Conservation (phyloP, 1,139 yeast species). For the Protomyces pachydermus region DNA sequence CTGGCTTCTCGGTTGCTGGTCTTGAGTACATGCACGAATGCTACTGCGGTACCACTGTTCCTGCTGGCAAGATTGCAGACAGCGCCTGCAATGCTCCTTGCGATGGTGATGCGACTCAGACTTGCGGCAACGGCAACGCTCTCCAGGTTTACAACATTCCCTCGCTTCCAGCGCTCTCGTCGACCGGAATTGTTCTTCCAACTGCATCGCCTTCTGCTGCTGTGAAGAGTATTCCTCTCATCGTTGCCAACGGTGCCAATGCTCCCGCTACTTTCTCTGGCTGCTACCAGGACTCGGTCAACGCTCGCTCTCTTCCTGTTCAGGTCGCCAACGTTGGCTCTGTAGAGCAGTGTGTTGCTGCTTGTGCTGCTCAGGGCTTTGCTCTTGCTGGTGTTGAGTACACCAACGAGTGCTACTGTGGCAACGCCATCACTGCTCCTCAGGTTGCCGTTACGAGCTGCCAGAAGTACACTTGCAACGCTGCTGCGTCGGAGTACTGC, state of each 20-base stretch:
- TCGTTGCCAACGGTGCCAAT: background rate
- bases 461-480: background rate
- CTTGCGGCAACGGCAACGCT: conserved; percentile 3
- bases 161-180: background rate
- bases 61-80: background rate
- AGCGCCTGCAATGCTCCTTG: background rate
- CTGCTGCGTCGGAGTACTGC: background rate
- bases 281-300: background rate
- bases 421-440: background rate
- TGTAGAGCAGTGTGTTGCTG: background rate
- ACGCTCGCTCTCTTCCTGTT: background rate
- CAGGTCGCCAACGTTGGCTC: background rate
- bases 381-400: conserved; percentile 4
- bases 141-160: conserved; percentile 15
- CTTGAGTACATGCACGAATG: conserved; percentile 1
- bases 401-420: conserved; percentile 4
- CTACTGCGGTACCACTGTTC: conserved; percentile 1
- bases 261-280: background rate
- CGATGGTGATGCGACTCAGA: background rate
- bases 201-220: background rate
- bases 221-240: background rate
- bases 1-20: conserved; percentile 4
- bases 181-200: background rate
- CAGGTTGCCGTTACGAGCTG: background rate
- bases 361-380: background rate